These are phyloP conservation scores for slime mould (Dictyostelium discoideum) DNA, from an alignment of 78 protist species.

Conservation along the genomic window dicty_2.7 NC_007091.3:1377501-1378000, in stretches of 20 bases:
- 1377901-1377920: constrained; percentile 47
- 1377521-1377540: constrained; percentile 16
- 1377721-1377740: neutral
- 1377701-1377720: neutral
- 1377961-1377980: neutral
- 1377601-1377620: neutral
- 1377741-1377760: neutral
- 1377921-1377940: constrained; percentile 50
- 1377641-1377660: neutral
- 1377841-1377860: constrained; percentile 51
- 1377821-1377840: constrained; percentile 43
- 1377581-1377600: neutral
- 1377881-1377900: neutral
- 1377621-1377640: neutral
- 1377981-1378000: neutral
- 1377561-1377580: neutral
- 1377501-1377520: constrained; percentile 11
- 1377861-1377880: constrained; percentile 23
- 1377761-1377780: neutral
- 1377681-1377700: constrained; percentile 21
- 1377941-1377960: constrained; percentile 44
- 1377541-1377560: neutral
- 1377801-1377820: constrained; percentile 18
- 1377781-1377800: constrained; percentile 21
- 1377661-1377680: neutral